Conservation (phyloP, 2,329 filamentous ascomycete species). For the Dothideomycetes sp. region DNA sequence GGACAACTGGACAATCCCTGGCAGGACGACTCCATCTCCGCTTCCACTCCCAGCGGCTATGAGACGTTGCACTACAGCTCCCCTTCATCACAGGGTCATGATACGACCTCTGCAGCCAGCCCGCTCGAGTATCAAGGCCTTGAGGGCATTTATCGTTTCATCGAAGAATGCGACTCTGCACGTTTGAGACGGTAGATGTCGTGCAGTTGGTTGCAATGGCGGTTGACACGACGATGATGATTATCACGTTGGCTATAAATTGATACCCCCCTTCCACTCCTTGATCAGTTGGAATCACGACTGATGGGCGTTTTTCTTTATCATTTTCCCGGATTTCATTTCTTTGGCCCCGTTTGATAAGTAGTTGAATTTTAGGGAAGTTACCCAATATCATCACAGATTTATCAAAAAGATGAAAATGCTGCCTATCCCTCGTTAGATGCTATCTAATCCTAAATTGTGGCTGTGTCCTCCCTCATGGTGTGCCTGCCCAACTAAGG, state of each 20-base stretch:
- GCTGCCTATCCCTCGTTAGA: too few relatives aligned
- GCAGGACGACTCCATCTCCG: conserved; percentile 17
- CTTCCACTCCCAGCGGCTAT: conserved; percentile 42
- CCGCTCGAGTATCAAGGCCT: conserved; percentile 50
- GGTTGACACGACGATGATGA: background rate
- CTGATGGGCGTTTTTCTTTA: too few relatives aligned
- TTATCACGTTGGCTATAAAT: conserved; percentile 4
- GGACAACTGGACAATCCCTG: conserved; percentile 39
- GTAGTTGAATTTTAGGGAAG: too few relatives aligned
- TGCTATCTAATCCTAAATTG: too few relatives aligned
- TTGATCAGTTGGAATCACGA: too few relatives aligned
- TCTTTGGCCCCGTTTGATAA: too few relatives aligned
- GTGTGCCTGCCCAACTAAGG: too few relatives aligned
- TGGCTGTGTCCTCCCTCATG: too few relatives aligned
- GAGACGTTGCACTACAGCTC: conserved; percentile 48
- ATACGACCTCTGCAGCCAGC: conserved; percentile 14
- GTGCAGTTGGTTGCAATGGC: background rate
- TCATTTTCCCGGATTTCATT: too few relatives aligned
- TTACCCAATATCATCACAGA: too few relatives aligned
- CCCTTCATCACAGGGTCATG: conserved; percentile 19
- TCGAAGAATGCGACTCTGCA: conserved; percentile 49
- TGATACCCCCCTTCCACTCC: conserved; percentile 7
- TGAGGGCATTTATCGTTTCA: conserved; percentile 55
- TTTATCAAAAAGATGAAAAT: too few relatives aligned
- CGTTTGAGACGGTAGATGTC: conserved; percentile 12